Conservation (phyloP, 2,329 filamentous ascomycete genomes). For the Cladosporium sp. region DNA sequence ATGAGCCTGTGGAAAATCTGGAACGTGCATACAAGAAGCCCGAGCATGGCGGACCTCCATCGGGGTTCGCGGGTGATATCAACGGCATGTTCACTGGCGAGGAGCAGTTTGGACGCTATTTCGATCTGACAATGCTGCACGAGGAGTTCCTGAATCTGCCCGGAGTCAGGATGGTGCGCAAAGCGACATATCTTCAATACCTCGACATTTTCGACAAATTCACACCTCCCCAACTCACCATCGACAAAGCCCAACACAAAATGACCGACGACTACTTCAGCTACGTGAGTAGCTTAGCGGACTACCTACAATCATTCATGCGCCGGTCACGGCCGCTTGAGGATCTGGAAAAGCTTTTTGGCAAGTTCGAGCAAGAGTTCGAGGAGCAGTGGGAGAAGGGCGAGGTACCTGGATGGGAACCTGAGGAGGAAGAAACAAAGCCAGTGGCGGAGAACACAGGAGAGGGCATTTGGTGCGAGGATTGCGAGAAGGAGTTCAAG, state of each 20-base stretch:
- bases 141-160: conserved; percentile 89
- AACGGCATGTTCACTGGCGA: conserved; percentile 95
- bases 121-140: conserved; percentile 80
- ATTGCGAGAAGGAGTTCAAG: conserved; percentile 92
- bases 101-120: conserved; percentile 86
- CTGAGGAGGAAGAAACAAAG: conserved; percentile 39
- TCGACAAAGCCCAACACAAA: conserved; percentile 73
- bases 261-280: conserved; percentile 88
- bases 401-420: conserved; percentile 70
- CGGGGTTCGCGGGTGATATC: conserved; percentile 55
- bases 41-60: conserved; percentile 48
- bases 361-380: conserved; percentile 77
- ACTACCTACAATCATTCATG: conserved; percentile 86
- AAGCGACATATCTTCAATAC: conserved; percentile 87
- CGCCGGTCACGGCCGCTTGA: conserved; percentile 79
- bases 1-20: conserved; percentile 91
- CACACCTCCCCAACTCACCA: conserved; percentile 63
- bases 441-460: conserved; percentile 52
- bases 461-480: conserved; percentile 80
- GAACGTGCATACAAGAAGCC: conserved; percentile 85
- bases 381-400: conserved; percentile 76
- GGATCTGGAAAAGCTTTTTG: conserved; percentile 74
- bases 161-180: conserved; percentile 61
- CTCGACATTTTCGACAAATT: conserved; percentile 90
- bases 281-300: conserved; percentile 75